Evolutionary conservation across 164 flowering plant species (phyloP), one percentile per base, ranked within the genome.

Genomic region (Umbellularia californica): DNA sequence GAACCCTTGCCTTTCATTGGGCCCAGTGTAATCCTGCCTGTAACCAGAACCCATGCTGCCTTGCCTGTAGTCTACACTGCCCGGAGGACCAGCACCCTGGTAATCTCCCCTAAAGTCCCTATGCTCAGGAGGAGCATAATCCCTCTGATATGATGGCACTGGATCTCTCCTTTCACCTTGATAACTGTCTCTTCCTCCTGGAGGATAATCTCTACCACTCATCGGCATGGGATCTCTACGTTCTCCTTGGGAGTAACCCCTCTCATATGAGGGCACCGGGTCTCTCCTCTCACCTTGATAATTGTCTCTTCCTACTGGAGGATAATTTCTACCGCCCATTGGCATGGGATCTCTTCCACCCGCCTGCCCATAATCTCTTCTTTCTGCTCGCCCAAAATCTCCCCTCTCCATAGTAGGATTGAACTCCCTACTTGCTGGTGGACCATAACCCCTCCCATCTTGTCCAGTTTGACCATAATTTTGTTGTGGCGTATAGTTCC

Each of bases 381-480:
- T 78, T 69, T n/a, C 17, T 77, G 9, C 75, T 74, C 68, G 69
- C 33, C 73, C 22, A 70, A 55, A 78, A 47, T 77, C 82, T 10
- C 85, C 80, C 70, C 79, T 79, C 41, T 78, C 68, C 22, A 75
- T 84, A 15, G 76, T 72, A 63, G 87, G 79, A 52, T 79, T 58
- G 74, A 41, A 74, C 63, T 50, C 71, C 64, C 75, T 65, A 52
- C 73, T 74, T 62, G 50, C 75, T 72, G 77, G 76, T 22, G 85
- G 83, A 68, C 74, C 70, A 33, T 76, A 75, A 55, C 79, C 81
- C 63, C 80, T 77, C 58, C 81, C 74, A 41, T 81, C 82, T 75
- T 79, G 90, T 58, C 81, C 81, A 6, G 79, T 30, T 35, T 82
- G 81, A 47, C 81, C 81, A 71, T 79, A 71, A 50, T 64, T 79